Conservation (phyloP, 2,329 filamentous ascomycete species). For the Penicillium sp. region DNA sequence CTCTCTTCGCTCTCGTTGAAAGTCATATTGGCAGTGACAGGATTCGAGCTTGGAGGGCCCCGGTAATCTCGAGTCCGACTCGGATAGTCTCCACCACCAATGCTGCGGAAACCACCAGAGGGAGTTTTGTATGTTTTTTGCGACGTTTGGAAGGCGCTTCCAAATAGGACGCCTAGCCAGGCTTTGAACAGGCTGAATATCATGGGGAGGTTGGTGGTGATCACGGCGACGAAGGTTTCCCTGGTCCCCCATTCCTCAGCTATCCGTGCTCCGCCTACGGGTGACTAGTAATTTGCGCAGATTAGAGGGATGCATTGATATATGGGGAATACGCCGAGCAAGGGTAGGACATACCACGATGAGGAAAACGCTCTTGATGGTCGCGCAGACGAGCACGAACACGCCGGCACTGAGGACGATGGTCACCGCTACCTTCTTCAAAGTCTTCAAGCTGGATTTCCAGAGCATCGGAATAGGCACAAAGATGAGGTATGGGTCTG, state of each 20-base stretch:
- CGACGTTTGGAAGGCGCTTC: constrained; percentile 42
- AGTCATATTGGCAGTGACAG: constrained; percentile 39
- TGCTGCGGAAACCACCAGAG: constrained; percentile 31
- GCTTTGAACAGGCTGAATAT: constrained; percentile 46
- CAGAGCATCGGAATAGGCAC: constrained; percentile 60
- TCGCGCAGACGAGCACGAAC: constrained; percentile 55
- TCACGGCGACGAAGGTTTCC: constrained; percentile 44
- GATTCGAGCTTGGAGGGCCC: constrained; percentile 37
- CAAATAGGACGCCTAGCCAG: constrained; percentile 42
- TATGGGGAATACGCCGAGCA: neutral
- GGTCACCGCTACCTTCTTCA: constrained; percentile 53
- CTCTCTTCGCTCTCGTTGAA: constrained; percentile 50
- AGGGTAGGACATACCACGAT: constrained; percentile 34
- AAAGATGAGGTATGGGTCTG: constrained; percentile 60
- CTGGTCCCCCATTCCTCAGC: constrained; percentile 42
- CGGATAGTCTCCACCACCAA: constrained; percentile 27
- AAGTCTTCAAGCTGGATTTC: constrained; percentile 49
- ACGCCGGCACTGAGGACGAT: constrained; percentile 56
- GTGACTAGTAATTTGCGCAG: constrained; percentile 23
- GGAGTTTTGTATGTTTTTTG: constrained; percentile 44
- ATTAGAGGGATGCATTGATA: neutral
- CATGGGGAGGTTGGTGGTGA: constrained; percentile 43
- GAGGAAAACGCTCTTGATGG: constrained; percentile 55
- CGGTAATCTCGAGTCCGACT: constrained; percentile 36
- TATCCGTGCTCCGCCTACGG: constrained; percentile 33